These are phyloP conservation scores for Aureobasidium namibiae DNA, from an alignment of 2,329 filamentous ascomycete species.

Conservation along the genomic window DNA sequence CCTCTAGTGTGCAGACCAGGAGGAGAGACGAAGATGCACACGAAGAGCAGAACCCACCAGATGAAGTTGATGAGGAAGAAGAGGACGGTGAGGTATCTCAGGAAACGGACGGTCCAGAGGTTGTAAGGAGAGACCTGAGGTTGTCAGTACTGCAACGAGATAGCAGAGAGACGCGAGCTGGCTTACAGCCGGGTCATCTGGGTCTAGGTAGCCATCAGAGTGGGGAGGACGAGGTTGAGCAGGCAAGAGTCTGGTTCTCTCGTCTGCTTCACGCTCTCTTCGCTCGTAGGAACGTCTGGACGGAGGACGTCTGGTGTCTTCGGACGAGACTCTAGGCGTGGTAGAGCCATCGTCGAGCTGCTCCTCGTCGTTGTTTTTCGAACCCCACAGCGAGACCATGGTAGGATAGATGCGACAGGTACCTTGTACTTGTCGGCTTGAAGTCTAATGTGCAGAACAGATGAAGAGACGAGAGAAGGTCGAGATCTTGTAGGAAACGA, in stretches of 20 bases:
- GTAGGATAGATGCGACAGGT: constrained; percentile 15
- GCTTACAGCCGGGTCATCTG: constrained; percentile 71
- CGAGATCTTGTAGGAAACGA: constrained; percentile 8
- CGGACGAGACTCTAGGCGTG: constrained; percentile 16
- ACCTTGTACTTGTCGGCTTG: constrained; percentile 6
- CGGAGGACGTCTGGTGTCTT: constrained; percentile 14
- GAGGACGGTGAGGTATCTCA: constrained; percentile 68
- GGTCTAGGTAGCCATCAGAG: constrained; percentile 60
- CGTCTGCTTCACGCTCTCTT: constrained; percentile 41
- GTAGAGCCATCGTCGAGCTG: constrained; percentile 24
- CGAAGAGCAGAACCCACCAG: constrained; percentile 91
- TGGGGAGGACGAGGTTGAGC: constrained; percentile 46
- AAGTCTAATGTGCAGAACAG: background rate
- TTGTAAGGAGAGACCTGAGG: constrained; percentile 75
- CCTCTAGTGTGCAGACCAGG: constrained; percentile 79
- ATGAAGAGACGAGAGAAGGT: constrained; percentile 3
- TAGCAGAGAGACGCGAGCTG: background rate
- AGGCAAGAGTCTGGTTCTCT: constrained; percentile 60
- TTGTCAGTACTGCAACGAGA: constrained; percentile 16
- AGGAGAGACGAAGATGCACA: constrained; percentile 83
- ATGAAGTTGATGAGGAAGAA: constrained; percentile 68
- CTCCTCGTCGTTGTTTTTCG: constrained; percentile 37
- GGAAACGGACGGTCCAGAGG: constrained; percentile 76
- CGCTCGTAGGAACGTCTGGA: constrained; percentile 25
- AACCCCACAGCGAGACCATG: constrained; percentile 50